A percentile compares a stretch with the other conserved stretches of the same genome.
These are phyloP conservation scores for Phytophthora syringae DNA, from an alignment of 352 stramenopile species.

Conservation along the genomic window DNA sequence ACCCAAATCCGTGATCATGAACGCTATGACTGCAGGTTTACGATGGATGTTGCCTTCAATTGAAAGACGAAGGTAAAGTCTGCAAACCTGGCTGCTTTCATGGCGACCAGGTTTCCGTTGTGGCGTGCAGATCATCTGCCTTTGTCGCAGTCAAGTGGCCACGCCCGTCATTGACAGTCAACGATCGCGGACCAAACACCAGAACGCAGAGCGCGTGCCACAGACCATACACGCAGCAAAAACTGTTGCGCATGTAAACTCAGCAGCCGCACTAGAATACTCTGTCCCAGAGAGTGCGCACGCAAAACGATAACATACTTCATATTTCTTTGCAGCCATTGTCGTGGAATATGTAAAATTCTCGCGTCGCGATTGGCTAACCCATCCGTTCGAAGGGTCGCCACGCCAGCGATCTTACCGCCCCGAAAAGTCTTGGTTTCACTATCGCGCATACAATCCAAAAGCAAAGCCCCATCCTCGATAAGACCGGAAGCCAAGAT, in stretches of 20 bases:
- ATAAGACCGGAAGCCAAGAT: slow-evolving; percentile 27
- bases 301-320: too few species aligned
- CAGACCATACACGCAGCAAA: background rate
- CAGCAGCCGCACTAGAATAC: too few species aligned
- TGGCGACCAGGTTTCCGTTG: too few species aligned
- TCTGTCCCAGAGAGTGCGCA: too few species aligned
- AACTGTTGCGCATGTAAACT: background rate
- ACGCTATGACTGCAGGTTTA: too few species aligned
- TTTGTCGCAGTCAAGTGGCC: background rate
- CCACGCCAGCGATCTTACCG: slow-evolving; percentile 26
- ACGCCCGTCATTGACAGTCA: background rate
- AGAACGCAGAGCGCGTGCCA: background rate
- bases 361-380: slow-evolving; percentile 9
- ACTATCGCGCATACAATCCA: slow-evolving; percentile 3
- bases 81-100: too few species aligned
- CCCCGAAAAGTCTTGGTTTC: slow-evolving; percentile 1
- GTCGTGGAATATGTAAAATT: background rate
- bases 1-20: too few species aligned
- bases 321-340: too few species aligned
- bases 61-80: too few species aligned
- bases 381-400: slow-evolving; percentile 2
- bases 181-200: background rate
- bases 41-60: too few species aligned
- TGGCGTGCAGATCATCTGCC: background rate
- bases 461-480: too few species aligned